These are phyloP conservation scores for Bipolaris sorokiniana DNA, from an alignment of 2,329 filamentous ascomycete genomes.

Conservation along the genomic window DNA sequence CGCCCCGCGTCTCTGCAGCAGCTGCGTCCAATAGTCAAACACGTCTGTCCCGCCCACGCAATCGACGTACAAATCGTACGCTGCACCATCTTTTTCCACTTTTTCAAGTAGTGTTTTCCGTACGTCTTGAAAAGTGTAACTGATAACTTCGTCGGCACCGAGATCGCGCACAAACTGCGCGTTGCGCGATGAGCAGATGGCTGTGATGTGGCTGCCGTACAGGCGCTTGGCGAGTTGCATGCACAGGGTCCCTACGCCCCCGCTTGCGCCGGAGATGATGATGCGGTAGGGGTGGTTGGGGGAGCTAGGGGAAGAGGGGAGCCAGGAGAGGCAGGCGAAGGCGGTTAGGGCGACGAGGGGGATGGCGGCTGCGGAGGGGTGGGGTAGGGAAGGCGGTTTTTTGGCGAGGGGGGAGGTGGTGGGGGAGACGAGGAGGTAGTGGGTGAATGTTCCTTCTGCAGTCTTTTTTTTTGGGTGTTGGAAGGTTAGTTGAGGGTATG, in stretches of 20 bases:
- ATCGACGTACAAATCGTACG: slow-evolving; percentile 56
- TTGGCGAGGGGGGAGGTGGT: slow-evolving; percentile 31
- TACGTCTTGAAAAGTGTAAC: slow-evolving; percentile 43
- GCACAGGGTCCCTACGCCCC: slow-evolving; percentile 42
- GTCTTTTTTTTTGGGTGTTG: slow-evolving; percentile 7
- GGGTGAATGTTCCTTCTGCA: slow-evolving; percentile 37
- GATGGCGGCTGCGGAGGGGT: slow-evolving; percentile 36
- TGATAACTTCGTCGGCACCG: slow-evolving; percentile 58
- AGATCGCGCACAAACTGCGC: slow-evolving; percentile 54
- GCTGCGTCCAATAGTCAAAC: slow-evolving; percentile 43
- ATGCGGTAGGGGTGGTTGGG: slow-evolving; percentile 26
- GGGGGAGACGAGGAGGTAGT: slow-evolving; percentile 30
- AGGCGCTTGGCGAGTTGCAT: slow-evolving; percentile 50
- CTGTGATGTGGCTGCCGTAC: slow-evolving; percentile 53
- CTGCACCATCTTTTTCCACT: slow-evolving; percentile 37
- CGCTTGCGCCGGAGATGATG: slow-evolving; percentile 39
- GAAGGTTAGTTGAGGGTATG: too few species aligned
- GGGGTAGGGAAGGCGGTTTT: slow-evolving; percentile 28
- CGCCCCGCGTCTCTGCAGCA: slow-evolving; percentile 44
- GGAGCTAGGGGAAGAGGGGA: slow-evolving; percentile 14
- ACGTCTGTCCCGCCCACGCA: slow-evolving; percentile 58
- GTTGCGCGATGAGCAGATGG: slow-evolving; percentile 58
- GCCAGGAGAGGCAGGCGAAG: slow-evolving; percentile 41
- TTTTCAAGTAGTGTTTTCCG: slow-evolving; percentile 43
- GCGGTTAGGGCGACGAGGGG: slow-evolving; percentile 50